phyloP scores from a whole-genome alignment of 2,329 filamentous ascomycete species.

The Zymoseptoria tritici region DNA sequence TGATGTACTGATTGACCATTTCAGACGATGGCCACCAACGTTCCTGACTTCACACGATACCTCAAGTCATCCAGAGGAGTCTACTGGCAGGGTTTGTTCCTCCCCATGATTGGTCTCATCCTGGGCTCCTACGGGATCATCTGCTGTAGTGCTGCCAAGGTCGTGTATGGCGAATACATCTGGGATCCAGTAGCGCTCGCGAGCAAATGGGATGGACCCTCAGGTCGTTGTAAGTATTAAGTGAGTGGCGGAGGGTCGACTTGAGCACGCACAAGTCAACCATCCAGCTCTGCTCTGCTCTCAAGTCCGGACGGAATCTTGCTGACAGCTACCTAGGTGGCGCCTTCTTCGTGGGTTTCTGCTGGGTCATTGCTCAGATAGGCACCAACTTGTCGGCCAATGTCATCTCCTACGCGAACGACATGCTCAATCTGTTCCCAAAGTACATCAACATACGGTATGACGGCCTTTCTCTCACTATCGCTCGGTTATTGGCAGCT shows the following conservation, averaged over 20 bases:
- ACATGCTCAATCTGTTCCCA: slow-evolving; percentile 46
- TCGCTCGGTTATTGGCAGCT: background rate
- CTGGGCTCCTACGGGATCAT: slow-evolving; percentile 49
- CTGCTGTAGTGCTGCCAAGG: slow-evolving; percentile 48
- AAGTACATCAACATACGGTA: slow-evolving; percentile 41
- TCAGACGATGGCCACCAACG: slow-evolving; percentile 30
- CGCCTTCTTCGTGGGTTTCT: slow-evolving; percentile 28
- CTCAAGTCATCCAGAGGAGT: slow-evolving; percentile 24
- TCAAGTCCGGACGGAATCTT: too few species aligned
- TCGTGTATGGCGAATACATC: slow-evolving; percentile 45
- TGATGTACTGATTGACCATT: slow-evolving; percentile 3
- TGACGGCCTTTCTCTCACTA: background rate
- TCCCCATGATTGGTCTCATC: slow-evolving; percentile 43
- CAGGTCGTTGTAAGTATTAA: slow-evolving; percentile 18
- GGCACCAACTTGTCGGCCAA: slow-evolving; percentile 49
- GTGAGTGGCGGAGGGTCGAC: too few species aligned
- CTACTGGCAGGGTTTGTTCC: slow-evolving; percentile 33
- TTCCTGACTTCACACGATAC: slow-evolving; percentile 33
- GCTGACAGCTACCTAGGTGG: slow-evolving; percentile 6
- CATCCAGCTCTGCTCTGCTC: too few species aligned
- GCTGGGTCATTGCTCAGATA: slow-evolving; percentile 47
- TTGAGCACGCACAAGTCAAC: too few species aligned
- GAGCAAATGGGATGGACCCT: slow-evolving; percentile 28
- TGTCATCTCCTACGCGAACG: slow-evolving; percentile 47
- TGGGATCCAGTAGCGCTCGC: slow-evolving; percentile 31